Evolutionary conservation across 1,284 basidiomycete genomes (phyloP).

Genomic region (Moesziomyces parantarcticus): DNA sequence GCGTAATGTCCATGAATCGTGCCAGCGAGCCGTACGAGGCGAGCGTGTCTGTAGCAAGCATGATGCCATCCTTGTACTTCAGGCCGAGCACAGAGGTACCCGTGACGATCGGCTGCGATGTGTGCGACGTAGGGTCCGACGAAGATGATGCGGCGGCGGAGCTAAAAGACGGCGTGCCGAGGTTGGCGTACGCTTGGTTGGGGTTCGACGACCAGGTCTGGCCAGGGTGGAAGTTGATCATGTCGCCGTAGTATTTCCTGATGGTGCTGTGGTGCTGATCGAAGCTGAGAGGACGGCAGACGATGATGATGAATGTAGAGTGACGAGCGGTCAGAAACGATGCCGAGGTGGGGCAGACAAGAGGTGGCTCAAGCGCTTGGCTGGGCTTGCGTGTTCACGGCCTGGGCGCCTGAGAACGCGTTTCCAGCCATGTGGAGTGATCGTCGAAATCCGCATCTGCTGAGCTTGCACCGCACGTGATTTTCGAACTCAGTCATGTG

Average conservation of each 20-base stretch:
- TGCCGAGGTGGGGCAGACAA: neutral
- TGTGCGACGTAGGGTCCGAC: constrained; percentile 42
- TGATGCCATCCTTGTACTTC: constrained; percentile 94
- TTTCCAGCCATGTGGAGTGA: constrained; percentile 45
- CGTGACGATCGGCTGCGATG: constrained; percentile 89
- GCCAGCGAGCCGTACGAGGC: constrained; percentile 98
- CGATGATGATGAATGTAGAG: neutral
- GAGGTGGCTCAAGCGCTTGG: constrained; percentile 37
- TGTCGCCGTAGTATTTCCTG: neutral
- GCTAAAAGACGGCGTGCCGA: constrained; percentile 64
- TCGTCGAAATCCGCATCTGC: constrained; percentile 15
- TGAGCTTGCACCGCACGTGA: neutral
- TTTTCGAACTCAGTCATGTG: neutral
- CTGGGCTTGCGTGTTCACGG: constrained; percentile 39
- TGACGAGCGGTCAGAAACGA: neutral
- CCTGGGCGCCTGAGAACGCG: constrained; percentile 13
- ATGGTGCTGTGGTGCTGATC: neutral
- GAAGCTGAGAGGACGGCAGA: neutral
- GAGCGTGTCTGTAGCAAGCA: constrained; percentile 99
- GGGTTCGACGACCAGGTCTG: constrained; percentile 52
- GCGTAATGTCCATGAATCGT: constrained; percentile 92
- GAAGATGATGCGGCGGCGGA: constrained; percentile 33
- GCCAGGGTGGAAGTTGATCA: constrained; percentile 49
- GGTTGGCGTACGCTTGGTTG: constrained; percentile 25
- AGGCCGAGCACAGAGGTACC: constrained; percentile 94